Evolutionary conservation across 1,284 basidiomycete species (phyloP), one percentile per base, ranked within the genome.

Genomic region (Rhodotorula sp.): DNA sequence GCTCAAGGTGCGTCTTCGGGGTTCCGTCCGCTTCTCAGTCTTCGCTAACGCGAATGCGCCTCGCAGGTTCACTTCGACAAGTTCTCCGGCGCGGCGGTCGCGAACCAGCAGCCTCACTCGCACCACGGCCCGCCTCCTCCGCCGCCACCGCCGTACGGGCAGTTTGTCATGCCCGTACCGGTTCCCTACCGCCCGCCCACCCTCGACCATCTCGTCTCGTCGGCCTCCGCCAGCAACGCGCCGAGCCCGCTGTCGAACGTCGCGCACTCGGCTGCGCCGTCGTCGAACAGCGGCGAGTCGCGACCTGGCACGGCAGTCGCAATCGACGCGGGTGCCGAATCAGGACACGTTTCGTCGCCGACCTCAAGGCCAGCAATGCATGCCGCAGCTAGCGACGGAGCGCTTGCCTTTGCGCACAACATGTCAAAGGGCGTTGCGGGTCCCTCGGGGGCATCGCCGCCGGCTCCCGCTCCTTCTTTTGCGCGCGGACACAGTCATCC

Each of bases 61-160:
- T 1, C 10, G 42, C 66, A 67, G 66, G 66, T 94, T 19, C 91
- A 93, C 80, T 91, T 89, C 79, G 92, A 94, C 83, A 90, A 89
- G 80, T 91, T 77, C 53, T 65, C 72, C 17, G 62, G 56, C n/a
- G 61, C 59, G 3, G 70, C 60, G 3, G 50, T 72, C 44, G 55
- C 59, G 48, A 61, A 50, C 21, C 42, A 55, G 25, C 52, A 64
- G 46, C 59, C 46, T 7, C 59, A 48, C 12, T 34, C 46, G 27
- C 44, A 60, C 45, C 58, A 42, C 58, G 44, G 41, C 19, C 54
- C 54, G 21, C 45, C 62, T 10, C 62, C 62, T 3, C 62, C 62
- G 16, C 53, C 62, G 13, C 64, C 41, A 13, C 27, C 42, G 55
- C 46, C 23, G 14, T 50, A 41, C 34, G 48, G 46, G 34, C 46